These are phyloP conservation scores for Aspergillus intermedius DNA, from an alignment of 2,329 filamentous ascomycete genomes.

Conservation along the genomic window DNA sequence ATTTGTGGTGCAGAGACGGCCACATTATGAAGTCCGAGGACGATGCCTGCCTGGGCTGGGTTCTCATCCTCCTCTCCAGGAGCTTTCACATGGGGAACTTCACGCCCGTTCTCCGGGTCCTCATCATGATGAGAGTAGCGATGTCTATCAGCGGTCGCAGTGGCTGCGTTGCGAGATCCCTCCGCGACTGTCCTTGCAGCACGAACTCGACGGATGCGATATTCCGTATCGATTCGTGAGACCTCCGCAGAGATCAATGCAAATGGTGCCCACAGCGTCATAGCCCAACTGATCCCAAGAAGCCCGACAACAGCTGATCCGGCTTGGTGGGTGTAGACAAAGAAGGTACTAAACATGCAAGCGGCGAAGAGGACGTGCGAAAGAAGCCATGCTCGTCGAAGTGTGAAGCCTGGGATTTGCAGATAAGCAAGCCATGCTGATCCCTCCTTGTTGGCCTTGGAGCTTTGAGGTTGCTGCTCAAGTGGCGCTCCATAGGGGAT, in stretches of 20 bases:
- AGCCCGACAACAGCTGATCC: constrained; percentile 74
- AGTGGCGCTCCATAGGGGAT: constrained; percentile 25
- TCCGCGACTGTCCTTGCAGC: constrained; percentile 22
- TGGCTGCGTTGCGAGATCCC: constrained; percentile 1
- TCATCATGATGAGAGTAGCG: constrained; percentile 1
- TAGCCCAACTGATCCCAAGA: constrained; percentile 84
- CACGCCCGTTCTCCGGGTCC: constrained; percentile 23
- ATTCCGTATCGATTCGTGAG: constrained; percentile 67
- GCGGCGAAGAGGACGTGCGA: constrained; percentile 76
- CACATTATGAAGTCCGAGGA: constrained; percentile 93
- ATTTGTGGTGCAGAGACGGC: constrained; percentile 88
- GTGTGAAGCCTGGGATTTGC: constrained; percentile 74
- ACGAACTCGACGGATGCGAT: constrained; percentile 44
- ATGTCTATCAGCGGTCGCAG: constrained; percentile 1
- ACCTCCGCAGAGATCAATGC: constrained; percentile 93
- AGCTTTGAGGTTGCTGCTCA: constrained; percentile 23
- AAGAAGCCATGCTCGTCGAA: constrained; percentile 79
- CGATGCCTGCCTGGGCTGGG: constrained; percentile 75
- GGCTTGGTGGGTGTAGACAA: constrained; percentile 63
- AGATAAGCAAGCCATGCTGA: constrained; percentile 52
- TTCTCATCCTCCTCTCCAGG: constrained; percentile 39
- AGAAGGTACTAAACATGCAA: constrained; percentile 76
- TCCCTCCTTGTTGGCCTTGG: constrained; percentile 11
- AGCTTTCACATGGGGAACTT: constrained; percentile 17
- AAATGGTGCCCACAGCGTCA: constrained; percentile 91